Conservation (phyloP, 2,329 filamentous ascomycete genomes). For the Lomentospora prolificans region DNA sequence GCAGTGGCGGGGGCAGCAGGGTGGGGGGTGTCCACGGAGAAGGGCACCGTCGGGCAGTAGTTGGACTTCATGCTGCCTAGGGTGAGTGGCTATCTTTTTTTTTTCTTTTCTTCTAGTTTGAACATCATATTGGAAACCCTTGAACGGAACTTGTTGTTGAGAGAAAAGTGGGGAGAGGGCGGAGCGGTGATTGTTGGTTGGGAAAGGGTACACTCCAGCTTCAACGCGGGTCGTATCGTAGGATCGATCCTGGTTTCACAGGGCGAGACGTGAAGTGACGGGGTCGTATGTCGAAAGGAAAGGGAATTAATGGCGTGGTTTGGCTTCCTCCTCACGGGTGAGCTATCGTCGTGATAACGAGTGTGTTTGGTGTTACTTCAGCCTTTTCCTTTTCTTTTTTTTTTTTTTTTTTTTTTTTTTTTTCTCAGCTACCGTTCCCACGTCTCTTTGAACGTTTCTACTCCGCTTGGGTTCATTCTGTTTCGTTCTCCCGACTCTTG, state of each 20-base stretch:
- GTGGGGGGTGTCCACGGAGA: not conserved
- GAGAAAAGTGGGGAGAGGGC: not conserved
- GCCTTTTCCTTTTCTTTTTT: not conserved
- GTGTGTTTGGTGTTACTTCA: not conserved
- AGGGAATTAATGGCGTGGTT: not conserved
- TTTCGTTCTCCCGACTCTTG: too few species aligned
- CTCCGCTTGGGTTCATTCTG: too few species aligned
- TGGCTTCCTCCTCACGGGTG: too few species aligned
- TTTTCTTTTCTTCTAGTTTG: not conserved
- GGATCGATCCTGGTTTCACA: too few species aligned
- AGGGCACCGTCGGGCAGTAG: not conserved
- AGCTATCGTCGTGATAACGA: too few species aligned
- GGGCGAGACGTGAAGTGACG: too few species aligned
- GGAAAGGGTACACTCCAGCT: too few species aligned
- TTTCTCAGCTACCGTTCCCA: not conserved
- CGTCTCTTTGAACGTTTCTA: too few species aligned
- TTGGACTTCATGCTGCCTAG: not conserved
- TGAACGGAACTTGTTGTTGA: not conserved
- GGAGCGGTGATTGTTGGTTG: too few species aligned
- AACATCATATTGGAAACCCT: not conserved
- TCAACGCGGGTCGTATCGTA: too few species aligned
- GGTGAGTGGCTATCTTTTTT: not conserved
- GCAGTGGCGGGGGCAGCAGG: not conserved
- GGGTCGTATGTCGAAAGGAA: too few species aligned
- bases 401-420: not conserved